Conservation (phyloP, 768 basidiomycete species). For the Rhizopogon vinicolor region DNA sequence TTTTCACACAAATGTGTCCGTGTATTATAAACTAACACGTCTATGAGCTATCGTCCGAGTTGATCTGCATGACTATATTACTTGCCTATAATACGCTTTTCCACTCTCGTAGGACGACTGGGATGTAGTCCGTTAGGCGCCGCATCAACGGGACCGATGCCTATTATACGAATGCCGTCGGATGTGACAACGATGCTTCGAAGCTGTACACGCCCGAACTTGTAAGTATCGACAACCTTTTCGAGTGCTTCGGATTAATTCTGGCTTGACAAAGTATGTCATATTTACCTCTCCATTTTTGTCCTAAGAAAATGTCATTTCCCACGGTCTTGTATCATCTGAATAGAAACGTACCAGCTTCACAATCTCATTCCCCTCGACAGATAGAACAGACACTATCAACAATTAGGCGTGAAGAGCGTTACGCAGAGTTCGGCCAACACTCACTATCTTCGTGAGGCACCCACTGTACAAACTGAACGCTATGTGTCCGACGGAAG, state of each 20-base stretch:
- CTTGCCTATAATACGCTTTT: constrained; percentile 51
- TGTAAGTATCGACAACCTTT: constrained; percentile 37
- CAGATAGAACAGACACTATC: constrained; percentile 40
- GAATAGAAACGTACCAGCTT: constrained; percentile 32
- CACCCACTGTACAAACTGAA: constrained; percentile 50
- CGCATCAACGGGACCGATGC: constrained; percentile 45
- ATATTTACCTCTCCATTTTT: constrained; percentile 35
- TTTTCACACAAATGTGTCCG: constrained; percentile 38
- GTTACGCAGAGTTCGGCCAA: background rate
- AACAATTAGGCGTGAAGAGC: background rate
- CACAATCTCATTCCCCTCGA: constrained; percentile 45
- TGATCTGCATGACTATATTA: background rate
- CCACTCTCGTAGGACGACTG: constrained; percentile 41
- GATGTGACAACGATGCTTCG: constrained; percentile 47
- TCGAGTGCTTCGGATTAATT: background rate
- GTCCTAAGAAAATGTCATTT: constrained; percentile 30
- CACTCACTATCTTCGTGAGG: constrained; percentile 40
- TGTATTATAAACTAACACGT: constrained; percentile 42
- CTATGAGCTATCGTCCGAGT: background rate
- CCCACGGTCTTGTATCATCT: constrained; percentile 5
- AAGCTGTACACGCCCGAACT: constrained; percentile 40
- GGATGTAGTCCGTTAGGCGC: constrained; percentile 41
- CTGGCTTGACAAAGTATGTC: background rate
- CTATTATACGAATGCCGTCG: constrained; percentile 41
- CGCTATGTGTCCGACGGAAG: constrained; percentile 40